Percentiles rank a stretch among this genome's conserved stretches.
These are phyloP conservation scores for Hortaea sp. DNA, from an alignment of 2,329 filamentous ascomycete species.

Conservation along the genomic window DNA sequence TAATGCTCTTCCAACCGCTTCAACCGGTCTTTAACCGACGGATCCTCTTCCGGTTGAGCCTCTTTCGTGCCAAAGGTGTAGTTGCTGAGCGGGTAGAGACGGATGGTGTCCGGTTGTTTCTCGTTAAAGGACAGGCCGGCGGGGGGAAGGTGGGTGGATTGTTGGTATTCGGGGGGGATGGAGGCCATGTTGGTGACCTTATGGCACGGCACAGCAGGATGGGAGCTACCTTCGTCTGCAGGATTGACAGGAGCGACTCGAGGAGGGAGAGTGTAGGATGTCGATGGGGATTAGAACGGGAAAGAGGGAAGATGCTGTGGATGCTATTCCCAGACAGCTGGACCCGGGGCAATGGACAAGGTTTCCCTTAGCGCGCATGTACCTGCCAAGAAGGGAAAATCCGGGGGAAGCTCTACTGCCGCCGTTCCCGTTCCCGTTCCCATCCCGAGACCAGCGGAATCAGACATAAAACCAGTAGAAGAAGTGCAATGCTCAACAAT, in stretches of 20 bases:
- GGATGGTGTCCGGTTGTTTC: constrained; percentile 78
- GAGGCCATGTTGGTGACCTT: constrained; percentile 16
- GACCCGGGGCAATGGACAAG: neutral
- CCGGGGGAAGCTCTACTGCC: neutral
- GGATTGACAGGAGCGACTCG: neutral
- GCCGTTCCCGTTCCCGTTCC: too few relatives aligned
- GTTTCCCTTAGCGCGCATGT: neutral
- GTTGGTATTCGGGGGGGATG: constrained; percentile 16
- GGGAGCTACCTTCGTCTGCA: neutral
- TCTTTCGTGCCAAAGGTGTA: constrained; percentile 99
- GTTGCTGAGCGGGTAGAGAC: constrained; percentile 65
- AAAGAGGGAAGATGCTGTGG: neutral
- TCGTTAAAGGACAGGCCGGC: constrained; percentile 60
- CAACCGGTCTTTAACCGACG: constrained; percentile 82
- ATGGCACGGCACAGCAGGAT: neutral
- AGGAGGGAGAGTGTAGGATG: neutral
- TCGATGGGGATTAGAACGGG: neutral
- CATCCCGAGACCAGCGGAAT: neutral
- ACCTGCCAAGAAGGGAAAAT: neutral
- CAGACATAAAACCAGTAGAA: too few relatives aligned
- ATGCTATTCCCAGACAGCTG: too few relatives aligned
- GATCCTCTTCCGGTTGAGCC: constrained; percentile 94
- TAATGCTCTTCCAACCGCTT: constrained; percentile 97
- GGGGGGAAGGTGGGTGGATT: constrained; percentile 15
- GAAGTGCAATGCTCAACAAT: too few relatives aligned